Evolutionary conservation across 2,329 filamentous ascomycete genomes (phyloP), one percentile per base, ranked within the genome.

Genomic region (Trichophyton schoenleinii): DNA sequence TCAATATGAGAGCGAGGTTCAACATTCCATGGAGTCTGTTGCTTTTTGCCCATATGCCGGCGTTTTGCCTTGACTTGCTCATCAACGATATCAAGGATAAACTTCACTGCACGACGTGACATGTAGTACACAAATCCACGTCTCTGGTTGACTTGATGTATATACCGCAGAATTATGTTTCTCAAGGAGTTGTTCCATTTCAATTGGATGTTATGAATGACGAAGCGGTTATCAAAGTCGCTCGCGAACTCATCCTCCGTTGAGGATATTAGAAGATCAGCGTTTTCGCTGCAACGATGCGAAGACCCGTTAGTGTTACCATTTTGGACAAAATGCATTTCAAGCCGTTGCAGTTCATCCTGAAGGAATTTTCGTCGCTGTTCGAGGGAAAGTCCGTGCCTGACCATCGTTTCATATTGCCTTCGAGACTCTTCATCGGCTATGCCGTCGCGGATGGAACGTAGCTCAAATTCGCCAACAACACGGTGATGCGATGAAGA

Each of bases 181-280:
- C 94, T 85, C 42, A 99, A 77, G 9, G 91, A 84, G 68, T 99
- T 99, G 77, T 96, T 97, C 94, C 94, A 99, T 74, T 99, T 99
- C 62, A 99, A 78, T 70, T 99, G 94, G 71, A 95, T 83, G 68
- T 99, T 99, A 78, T 99, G 94, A 59, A 99, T 88, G 67, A 97
- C 92, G 77, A 99, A 99, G 1, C 94, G 88, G 70, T 99, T 99
- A 72, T 95, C 94, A 79, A 96, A 99, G 71, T 97, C 91, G 72
- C 88, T 96, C 57, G 89, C 86, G 66, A 92, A 92, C 66, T 96
- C 91, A 15, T 88, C 83, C 2, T 86, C 83, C 0, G 87, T 83
- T 2, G 86, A 84, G 34, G 52, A 34, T 36, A 55, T 36, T 20
- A 55, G 18, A 1, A 87, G 81, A 36, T 81, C 78, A 22, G 73